These are phyloP conservation scores for Lactarius tabidus DNA, from an alignment of 768 basidiomycete genomes.

Conservation along the genomic window DNA sequence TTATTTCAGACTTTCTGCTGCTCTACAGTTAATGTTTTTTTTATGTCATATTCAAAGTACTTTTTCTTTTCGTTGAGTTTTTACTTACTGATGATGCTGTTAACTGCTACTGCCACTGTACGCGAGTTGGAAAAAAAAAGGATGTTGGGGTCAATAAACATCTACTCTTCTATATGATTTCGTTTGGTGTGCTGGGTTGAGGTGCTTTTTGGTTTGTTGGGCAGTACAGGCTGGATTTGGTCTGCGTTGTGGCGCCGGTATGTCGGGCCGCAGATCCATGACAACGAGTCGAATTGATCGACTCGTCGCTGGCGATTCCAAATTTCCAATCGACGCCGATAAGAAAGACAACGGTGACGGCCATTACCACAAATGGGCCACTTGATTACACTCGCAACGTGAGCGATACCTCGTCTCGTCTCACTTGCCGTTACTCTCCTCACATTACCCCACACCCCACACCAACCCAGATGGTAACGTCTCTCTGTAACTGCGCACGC, in stretches of 20 bases:
- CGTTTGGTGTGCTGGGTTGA: too few species aligned
- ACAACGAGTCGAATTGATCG: background rate
- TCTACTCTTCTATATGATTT: too few species aligned
- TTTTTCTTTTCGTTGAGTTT: background rate
- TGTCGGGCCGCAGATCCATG: background rate
- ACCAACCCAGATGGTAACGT: conserved; percentile 19
- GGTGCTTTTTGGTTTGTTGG: too few species aligned
- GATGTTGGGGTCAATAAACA: background rate
- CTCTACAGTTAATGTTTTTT: conserved; percentile 4
- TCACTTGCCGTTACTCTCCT: background rate
- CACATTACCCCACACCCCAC: too few species aligned
- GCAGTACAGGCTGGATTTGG: too few species aligned
- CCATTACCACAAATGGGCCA: conserved; percentile 71
- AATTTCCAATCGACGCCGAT: background rate
- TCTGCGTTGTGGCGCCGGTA: too few species aligned
- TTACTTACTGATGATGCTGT: background rate
- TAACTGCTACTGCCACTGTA: background rate
- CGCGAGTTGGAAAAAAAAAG: background rate
- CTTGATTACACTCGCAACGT: conserved; percentile 87
- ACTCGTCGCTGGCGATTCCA: too few species aligned
- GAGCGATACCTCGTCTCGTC: conserved; percentile 36
- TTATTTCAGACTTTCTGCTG: background rate
- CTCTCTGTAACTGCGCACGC: background rate
- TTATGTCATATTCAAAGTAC: too few species aligned
- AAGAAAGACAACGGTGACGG: background rate